Evolutionary conservation across 495 filamentous ascomycete genomes (phyloP).

Genomic region (Trichodelitschia bisporula): DNA sequence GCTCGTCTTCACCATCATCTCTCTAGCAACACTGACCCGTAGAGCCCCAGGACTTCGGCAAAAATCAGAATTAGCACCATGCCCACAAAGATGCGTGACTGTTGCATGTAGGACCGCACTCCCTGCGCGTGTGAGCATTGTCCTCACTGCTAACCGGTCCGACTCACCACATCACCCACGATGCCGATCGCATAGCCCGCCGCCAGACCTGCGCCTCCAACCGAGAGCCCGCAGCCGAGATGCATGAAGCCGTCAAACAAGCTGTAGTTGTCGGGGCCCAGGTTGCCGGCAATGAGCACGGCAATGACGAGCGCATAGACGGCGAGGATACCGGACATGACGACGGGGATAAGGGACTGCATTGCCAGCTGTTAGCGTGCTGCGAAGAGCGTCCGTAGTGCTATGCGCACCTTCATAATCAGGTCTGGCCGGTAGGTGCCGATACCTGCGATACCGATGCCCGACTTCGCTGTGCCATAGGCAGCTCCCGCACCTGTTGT

Average conservation of each 20-base stretch:
- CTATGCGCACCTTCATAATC: conserved; percentile 95
- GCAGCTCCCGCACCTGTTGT: conserved; percentile 62
- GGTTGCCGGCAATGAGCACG: conserved; percentile 73
- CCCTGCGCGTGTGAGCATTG: conserved; percentile 25
- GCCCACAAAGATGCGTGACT: conserved; percentile 86
- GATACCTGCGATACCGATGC: conserved; percentile 87
- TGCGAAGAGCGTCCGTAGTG: no score
- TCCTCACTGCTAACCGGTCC: neutral
- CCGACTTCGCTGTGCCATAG: conserved; percentile 92
- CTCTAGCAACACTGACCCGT: no score
- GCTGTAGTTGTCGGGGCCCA: conserved; percentile 46
- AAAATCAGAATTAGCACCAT: conserved; percentile 99
- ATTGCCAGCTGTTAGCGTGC: no score
- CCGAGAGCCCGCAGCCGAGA: conserved; percentile 69
- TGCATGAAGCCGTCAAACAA: conserved; percentile 89
- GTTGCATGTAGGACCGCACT: conserved; percentile 82
- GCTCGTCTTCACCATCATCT: no score
- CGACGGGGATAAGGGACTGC: conserved; percentile 83
- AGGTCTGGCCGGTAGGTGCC: conserved; percentile 80
- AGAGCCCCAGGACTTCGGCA: conserved; percentile 88
- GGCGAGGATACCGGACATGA: conserved; percentile 99
- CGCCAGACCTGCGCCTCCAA: conserved; percentile 79
- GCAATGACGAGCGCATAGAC: conserved; percentile 94
- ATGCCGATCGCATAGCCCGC: conserved; percentile 92
- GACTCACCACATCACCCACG: conserved; percentile 62